A percentile compares a stretch with the other conserved stretches of the same genome.
Evolutionary conservation across 1,139 yeast genomes (phyloP).

Genomic region (Blastobotrys raffinosifermentans): DNA sequence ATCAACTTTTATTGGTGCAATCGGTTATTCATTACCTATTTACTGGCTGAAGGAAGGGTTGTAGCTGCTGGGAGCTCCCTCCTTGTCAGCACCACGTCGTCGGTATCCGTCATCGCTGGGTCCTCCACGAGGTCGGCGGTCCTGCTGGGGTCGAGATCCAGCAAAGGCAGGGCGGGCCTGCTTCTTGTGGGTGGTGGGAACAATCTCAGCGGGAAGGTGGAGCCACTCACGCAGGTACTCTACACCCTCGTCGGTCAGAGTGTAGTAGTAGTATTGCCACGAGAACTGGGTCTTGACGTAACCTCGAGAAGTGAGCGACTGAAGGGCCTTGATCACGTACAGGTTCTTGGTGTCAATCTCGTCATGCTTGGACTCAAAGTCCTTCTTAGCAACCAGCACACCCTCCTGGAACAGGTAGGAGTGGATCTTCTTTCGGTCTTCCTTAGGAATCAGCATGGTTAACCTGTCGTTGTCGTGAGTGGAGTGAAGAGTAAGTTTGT

Average conservation of each 20-base stretch:
- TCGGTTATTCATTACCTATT: too few species aligned
- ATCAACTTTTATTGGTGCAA: too few species aligned
- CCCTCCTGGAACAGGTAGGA: slow-evolving; percentile 99
- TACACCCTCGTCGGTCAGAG: slow-evolving; percentile 99
- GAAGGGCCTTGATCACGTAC: slow-evolving; percentile 98
- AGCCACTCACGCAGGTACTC: slow-evolving; percentile 97
- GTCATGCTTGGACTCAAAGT: slow-evolving; percentile 96
- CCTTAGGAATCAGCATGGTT: slow-evolving; percentile 99
- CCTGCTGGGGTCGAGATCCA: slow-evolving; percentile 31
- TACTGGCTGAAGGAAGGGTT: slow-evolving; percentile 31
- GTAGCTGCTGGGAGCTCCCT: slow-evolving; percentile 30
- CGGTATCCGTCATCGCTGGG: slow-evolving; percentile 39
- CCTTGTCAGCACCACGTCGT: slow-evolving; percentile 36
- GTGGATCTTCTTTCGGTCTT: slow-evolving; percentile 99
- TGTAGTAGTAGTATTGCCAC: slow-evolving; percentile 99
- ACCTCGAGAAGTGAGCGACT: slow-evolving; percentile 98
- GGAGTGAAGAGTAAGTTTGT: too few species aligned
- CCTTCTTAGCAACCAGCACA: slow-evolving; percentile 99
- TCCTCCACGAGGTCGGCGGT: slow-evolving; percentile 33
- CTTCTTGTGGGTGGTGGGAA: slow-evolving; percentile 98
- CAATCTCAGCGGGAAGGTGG: slow-evolving; percentile 97
- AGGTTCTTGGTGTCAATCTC: slow-evolving; percentile 97
- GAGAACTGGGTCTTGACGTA: slow-evolving; percentile 99
- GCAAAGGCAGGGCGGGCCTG: slow-evolving; percentile 79
- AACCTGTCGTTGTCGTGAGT: too few species aligned